Percentiles rank a stretch among this genome's conserved stretches.
phyloP scores from a whole-genome alignment of 352 stramenopile genomes.

The Phytopythium vexans region DNA sequence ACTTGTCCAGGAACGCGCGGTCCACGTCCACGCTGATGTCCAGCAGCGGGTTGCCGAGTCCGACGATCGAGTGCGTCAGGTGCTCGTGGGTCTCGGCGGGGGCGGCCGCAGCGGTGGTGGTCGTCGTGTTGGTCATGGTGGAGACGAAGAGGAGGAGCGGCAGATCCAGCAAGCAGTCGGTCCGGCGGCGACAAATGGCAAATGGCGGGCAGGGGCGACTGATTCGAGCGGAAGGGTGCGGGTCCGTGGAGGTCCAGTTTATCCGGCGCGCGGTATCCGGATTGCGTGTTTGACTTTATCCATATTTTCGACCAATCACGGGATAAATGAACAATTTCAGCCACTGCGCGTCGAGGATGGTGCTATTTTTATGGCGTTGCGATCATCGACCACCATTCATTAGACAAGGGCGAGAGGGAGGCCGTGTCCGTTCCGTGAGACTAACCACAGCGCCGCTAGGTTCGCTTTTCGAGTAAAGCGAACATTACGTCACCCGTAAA shows the following conservation, averaged over 20 bases:
- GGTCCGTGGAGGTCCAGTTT: background rate
- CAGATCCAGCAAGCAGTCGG: no score
- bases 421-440: no score
- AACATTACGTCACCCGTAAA: conserved; percentile 39
- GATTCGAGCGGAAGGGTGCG: no score
- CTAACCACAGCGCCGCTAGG: no score
- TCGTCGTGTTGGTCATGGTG: background rate
- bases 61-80: conserved; percentile 84
- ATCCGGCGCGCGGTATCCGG: background rate
- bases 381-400: no score
- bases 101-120: background rate
- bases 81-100: conserved; percentile 29
- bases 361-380: no score
- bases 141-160: background rate
- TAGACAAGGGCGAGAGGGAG: no score
- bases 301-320: background rate
- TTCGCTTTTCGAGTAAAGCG: no score
- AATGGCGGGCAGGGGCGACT: no score
- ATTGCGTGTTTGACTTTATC: conserved; percentile 1
- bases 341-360: background rate
- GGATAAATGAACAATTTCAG: background rate
- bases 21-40: conserved; percentile 96
- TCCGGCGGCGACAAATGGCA: no score
- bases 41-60: conserved; percentile 98
- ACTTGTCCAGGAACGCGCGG: conserved; percentile 95